Conservation (phyloP, 257 asterid genomes). For the Coffea canephora region DNA sequence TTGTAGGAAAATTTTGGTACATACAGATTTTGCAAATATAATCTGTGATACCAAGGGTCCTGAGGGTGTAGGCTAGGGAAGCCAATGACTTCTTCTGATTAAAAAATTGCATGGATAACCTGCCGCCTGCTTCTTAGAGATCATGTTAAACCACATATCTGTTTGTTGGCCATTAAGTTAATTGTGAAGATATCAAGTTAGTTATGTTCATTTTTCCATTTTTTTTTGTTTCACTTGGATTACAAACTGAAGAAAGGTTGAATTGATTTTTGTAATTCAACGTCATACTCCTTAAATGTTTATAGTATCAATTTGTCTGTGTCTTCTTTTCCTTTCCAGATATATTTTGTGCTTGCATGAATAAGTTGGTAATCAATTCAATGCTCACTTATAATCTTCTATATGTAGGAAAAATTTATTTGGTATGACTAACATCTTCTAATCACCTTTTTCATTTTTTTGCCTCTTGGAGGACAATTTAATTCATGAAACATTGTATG, state of each 20-base stretch:
- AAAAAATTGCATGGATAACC: background rate
- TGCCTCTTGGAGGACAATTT: background rate
- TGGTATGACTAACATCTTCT: background rate
- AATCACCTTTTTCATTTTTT: background rate
- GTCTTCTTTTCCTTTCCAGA: background rate
- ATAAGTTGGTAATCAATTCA: background rate
- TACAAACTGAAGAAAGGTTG: background rate
- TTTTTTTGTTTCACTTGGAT: background rate
- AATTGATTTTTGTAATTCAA: too few relatives aligned
- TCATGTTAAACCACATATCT: too few relatives aligned
- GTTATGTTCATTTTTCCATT: too few relatives aligned
- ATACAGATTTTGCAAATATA: background rate
- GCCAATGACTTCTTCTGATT: background rate
- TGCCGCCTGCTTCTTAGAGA: background rate
- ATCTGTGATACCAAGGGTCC: background rate
- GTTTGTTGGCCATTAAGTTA: background rate
- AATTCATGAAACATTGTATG: background rate
- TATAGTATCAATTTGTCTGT: background rate
- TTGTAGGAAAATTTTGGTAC: background rate
- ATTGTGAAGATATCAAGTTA: too few relatives aligned
- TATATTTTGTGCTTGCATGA: background rate
- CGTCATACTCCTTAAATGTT: background rate
- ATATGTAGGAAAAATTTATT: background rate
- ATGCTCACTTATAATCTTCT: background rate
- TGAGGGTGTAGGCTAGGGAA: background rate